phyloP scores from a whole-genome alignment of 139 green algal genomes.

The Coelastrella sp. region DNA sequence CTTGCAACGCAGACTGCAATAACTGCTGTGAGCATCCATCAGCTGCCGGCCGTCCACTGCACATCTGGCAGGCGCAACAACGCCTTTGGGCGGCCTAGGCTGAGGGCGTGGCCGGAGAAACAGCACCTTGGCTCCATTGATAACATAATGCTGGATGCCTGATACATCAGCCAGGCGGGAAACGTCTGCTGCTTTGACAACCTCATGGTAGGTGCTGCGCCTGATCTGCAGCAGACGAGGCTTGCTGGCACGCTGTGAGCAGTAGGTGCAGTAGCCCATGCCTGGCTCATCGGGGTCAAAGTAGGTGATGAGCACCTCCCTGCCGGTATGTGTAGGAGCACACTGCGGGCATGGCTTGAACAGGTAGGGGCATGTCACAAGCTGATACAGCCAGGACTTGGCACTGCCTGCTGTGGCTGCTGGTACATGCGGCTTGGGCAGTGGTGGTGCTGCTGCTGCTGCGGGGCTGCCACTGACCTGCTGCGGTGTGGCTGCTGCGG shows the following conservation, averaged over 20 bases:
- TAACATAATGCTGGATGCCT: conserved; percentile 86
- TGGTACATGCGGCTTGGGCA: conserved; percentile 2
- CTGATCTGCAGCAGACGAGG: conserved; percentile 64
- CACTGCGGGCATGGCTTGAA: conserved; percentile 35
- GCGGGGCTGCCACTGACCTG: not conserved
- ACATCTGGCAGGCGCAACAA: conserved; percentile 50
- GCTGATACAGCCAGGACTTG: conserved; percentile 44
- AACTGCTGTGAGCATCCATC: conserved; percentile 55
- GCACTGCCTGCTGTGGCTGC: conserved; percentile 28
- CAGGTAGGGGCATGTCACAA: conserved; percentile 42
- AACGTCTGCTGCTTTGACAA: conserved; percentile 83
- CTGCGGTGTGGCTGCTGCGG: conserved; percentile 19
- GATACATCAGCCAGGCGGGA: conserved; percentile 61
- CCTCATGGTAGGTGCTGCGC: conserved; percentile 87
- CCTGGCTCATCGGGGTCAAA: conserved; percentile 38
- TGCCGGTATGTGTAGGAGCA: not conserved
- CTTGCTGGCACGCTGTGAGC: conserved; percentile 25
- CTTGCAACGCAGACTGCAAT: conserved; percentile 58
- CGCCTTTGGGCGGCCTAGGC: conserved; percentile 59
- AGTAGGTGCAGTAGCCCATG: conserved; percentile 47
- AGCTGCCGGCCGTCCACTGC: conserved; percentile 55
- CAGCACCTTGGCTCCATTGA: conserved; percentile 85
- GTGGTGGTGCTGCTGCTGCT: conserved; percentile 23
- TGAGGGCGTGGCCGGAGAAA: conserved; percentile 85
- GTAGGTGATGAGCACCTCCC: conserved; percentile 47